Evolutionary conservation across 2,329 filamentous ascomycete genomes (phyloP), one percentile per base, ranked within the genome.

Genomic region (Monilinia fructigena): DNA sequence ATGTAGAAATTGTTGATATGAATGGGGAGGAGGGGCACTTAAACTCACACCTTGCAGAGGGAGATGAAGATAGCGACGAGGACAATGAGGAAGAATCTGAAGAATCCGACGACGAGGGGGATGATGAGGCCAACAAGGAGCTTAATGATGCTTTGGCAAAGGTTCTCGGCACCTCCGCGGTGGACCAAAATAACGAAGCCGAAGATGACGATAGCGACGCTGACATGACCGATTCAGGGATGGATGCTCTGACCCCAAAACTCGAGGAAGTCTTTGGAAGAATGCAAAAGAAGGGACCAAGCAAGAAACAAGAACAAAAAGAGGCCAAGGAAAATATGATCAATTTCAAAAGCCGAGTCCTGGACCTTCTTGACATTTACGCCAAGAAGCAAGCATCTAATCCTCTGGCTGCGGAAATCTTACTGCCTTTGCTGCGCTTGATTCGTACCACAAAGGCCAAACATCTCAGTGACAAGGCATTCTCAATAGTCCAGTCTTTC

Each of bases 191-290:
- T 20, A 35, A 52, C 20, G 81, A 83, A 1, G 83, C 83, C 1
- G 83, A 84, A 3, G 81, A 81, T 0, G 84, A 82, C 1, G 86
- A 86, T 40, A 84, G 84, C 12, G 89, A 90, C 68, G 87, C 85
- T 3, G 92, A 97, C 78, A 97, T 99, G 93, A 90, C 92, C 68
- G 94, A 98, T 78, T 93, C 94, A 23, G 90, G 97, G 76, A 98
- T 98, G 95, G 88, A 97, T 79, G 88, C 88, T 4, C 82, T 98
- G 20, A 94, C 98, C 74, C 85, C 85, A 14, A 89, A 94, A 75
- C 86, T 99, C 4, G 86, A 88, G 61, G 91, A 91, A 70, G 92
- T 97, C 69, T 96, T 98, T 82, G 87, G 88, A 71, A 88, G 93
- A 71, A 65, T 65, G 63, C 87, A 89, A 59, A 86, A 85, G 70